Evolutionary conservation across 164 flowering plant species (phyloP).

Genomic region (Nymphaea colorata): DNA sequence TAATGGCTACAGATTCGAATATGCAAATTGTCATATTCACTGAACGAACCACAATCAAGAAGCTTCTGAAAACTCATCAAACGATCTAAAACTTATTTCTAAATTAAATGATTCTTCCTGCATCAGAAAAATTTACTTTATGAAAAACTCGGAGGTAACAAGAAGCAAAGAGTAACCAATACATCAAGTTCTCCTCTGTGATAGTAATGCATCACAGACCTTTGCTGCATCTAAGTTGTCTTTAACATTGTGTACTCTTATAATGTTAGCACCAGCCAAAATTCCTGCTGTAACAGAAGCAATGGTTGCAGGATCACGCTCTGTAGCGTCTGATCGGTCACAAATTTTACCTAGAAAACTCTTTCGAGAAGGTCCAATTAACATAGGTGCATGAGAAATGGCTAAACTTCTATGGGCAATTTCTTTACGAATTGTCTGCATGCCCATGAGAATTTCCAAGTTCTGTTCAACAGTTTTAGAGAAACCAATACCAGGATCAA

Average conservation of each 20-base stretch:
- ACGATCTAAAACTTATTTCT: too few relatives aligned
- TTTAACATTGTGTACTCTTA: conserved; percentile 82
- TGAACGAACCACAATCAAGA: too few relatives aligned
- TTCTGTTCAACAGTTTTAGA: conserved; percentile 76
- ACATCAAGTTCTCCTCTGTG: conserved; percentile 4
- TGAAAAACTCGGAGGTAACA: not conserved
- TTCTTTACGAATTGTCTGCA: conserved; percentile 40
- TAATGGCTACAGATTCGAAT: too few relatives aligned
- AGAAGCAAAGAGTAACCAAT: not conserved
- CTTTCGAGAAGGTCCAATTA: conserved; percentile 90
- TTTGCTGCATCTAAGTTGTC: conserved; percentile 66
- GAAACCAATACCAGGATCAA: conserved; percentile 91
- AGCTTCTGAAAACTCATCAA: too few relatives aligned
- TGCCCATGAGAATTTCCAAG: conserved; percentile 53
- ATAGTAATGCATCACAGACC: conserved; percentile 67
- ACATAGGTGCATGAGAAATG: conserved; percentile 55
- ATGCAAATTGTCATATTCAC: too few relatives aligned
- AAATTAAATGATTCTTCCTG: too few relatives aligned
- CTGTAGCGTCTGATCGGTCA: conserved; percentile 32
- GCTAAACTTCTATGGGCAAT: conserved; percentile 56
- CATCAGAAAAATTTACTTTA: too few relatives aligned
- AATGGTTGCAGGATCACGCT: conserved; percentile 75
- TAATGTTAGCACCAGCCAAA: conserved; percentile 78
- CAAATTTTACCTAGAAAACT: conserved; percentile 79
- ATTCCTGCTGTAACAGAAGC: conserved; percentile 58